phyloP scores from a whole-genome alignment of 2,329 filamentous ascomycete species.

The Fusarium liriodendri region DNA sequence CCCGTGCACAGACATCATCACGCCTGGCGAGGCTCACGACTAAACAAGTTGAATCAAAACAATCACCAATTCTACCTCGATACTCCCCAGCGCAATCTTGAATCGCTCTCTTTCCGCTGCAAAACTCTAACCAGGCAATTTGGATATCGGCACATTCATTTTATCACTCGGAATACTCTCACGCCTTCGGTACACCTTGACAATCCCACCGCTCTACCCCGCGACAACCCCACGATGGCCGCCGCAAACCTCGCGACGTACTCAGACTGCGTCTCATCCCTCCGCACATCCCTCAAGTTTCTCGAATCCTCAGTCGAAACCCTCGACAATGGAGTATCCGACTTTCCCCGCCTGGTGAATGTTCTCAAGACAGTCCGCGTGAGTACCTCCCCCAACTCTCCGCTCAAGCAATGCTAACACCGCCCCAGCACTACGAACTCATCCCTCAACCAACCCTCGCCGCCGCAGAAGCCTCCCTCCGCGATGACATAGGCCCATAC shows the following conservation, averaged over 20 bases:
- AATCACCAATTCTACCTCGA: neutral
- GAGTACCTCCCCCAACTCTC: slow-evolving; percentile 40
- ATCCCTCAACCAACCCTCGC: slow-evolving; percentile 87
- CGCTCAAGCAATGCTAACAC: neutral
- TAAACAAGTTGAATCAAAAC: neutral
- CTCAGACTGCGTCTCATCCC: slow-evolving; percentile 68
- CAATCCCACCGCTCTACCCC: neutral
- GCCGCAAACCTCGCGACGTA: slow-evolving; percentile 54
- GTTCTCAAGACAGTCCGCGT: slow-evolving; percentile 70
- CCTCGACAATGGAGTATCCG: slow-evolving; percentile 65
- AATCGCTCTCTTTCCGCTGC: neutral
- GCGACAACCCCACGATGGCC: slow-evolving; percentile 33
- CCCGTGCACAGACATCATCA: neutral
- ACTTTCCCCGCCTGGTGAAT: slow-evolving; percentile 66
- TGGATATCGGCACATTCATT: fast-evolving
- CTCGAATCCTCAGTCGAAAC: slow-evolving; percentile 70
- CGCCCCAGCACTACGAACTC: slow-evolving; percentile 84
- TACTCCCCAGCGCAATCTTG: neutral
- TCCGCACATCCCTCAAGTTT: slow-evolving; percentile 69
- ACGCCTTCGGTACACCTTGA: neutral
- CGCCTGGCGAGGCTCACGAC: neutral
- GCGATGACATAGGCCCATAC: slow-evolving; percentile 90
- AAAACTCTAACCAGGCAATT: neutral
- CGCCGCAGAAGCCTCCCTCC: slow-evolving; percentile 83
- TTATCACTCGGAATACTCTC: neutral